Conservation (phyloP, 2,329 filamentous ascomycete genomes). For the Xylaria sp. region DNA sequence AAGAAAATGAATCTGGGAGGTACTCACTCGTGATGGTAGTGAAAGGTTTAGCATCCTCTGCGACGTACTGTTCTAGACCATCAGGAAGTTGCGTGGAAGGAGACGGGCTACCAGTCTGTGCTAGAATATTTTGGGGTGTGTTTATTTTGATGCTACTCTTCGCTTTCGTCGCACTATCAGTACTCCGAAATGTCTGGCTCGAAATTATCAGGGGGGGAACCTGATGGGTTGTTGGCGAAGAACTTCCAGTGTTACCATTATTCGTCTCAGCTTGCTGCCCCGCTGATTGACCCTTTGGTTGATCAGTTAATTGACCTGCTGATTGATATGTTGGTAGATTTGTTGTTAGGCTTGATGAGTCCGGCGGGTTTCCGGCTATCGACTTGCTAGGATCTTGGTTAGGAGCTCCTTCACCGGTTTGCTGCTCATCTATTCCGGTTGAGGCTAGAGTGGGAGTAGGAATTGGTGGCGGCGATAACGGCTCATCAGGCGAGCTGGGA, state of each 20-base stretch:
- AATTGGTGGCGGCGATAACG: background rate
- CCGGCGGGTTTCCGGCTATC: background rate
- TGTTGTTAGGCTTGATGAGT: background rate
- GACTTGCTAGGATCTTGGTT: background rate
- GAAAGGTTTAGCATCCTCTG: slow-evolving; percentile 10
- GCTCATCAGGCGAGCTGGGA: background rate
- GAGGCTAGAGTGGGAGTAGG: too few relatives aligned
- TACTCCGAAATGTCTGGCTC: background rate
- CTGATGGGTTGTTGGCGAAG: background rate
- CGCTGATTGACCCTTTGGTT: background rate
- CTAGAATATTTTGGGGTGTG: background rate
- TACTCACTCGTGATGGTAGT: slow-evolving; percentile 27
- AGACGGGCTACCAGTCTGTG: background rate
- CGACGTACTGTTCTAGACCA: background rate
- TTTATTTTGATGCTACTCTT: background rate
- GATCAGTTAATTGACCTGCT: background rate
- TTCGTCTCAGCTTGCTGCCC: background rate
- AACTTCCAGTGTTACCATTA: background rate
- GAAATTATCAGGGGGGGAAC: background rate
- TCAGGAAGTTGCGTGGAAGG: background rate
- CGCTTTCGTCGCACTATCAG: background rate
- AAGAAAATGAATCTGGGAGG: too few relatives aligned
- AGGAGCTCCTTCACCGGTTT: background rate
- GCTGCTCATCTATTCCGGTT: background rate
- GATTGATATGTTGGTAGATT: background rate